Base-by-base conservation (phyloP, 2,329 filamentous ascomycete genomes). In the Fusarium napiforme region DNA sequence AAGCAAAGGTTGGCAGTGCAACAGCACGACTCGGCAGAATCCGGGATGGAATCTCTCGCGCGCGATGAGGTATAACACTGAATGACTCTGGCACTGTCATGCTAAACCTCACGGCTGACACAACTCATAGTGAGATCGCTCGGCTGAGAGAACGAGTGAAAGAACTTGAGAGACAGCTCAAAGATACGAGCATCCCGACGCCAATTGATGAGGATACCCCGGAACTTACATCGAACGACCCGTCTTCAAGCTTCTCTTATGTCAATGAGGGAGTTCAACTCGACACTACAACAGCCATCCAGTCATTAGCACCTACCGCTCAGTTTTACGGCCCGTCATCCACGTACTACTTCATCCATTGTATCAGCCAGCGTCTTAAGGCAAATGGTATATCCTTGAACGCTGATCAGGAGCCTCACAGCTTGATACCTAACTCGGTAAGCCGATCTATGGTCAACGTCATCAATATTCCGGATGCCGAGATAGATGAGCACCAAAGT, bases 211-310 rank as follows among this genome's bases (percentile, higher is more conserved):
- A 30, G 1, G 2, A 23, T 7, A 15, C 1, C 2, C 26, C 23
- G 0, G 18, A 11, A 0, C 8, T 12, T 12, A 1, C 3, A 12
- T n/a, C 5, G 1, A 15, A 30, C 14, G 12, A 1, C 1, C 9
- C 18, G 1, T 9, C n/a, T 7, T 9, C 6, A 7, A 43, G 4
- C 4, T 7, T 5, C 19, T 9, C 9, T 1, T 19, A 28, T 7
- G 8, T 15, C 3, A 26, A 19, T 0, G 16, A 56, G 5, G 59
- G 59, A 37, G 49, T 61, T 28, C 59, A 56, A 9, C n/a, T 56
- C 19, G 23, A 56, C 0, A 30, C 19, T 4, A 3, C 23, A 1
- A n/a, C 8, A 1, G 0, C 11, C 0, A 23, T 36, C 11, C 30
- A 9, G 2, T n/a, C 59, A 12, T 21, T 23, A 23, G 6, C 4